Evolutionary conservation across 2,329 filamentous ascomycete species (phyloP).

Genomic region (Sarocladium oryzae): DNA sequence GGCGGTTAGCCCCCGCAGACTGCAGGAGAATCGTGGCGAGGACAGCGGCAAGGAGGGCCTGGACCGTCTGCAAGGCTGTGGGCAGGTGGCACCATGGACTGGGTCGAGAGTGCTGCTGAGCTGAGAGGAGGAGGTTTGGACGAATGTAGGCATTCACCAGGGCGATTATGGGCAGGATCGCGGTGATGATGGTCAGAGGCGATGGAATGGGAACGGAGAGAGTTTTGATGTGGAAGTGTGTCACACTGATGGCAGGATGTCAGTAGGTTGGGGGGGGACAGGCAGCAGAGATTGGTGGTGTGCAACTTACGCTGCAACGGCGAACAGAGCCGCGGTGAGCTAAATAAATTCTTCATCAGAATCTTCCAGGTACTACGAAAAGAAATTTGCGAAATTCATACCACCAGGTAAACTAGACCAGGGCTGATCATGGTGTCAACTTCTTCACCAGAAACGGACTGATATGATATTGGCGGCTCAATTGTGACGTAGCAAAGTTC

Average conservation of each 20-base stretch:
- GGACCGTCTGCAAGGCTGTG: conserved; percentile 32
- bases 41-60: conserved; percentile 34
- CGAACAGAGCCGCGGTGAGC: conserved; percentile 23
- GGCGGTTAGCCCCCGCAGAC: conserved; percentile 24
- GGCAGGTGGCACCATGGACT: conserved; percentile 19
- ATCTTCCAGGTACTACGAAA: too few species aligned
- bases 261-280: conserved; percentile 8
- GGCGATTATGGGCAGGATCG: conserved; percentile 34
- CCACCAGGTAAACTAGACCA: conserved; percentile 24
- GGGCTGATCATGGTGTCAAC: conserved; percentile 19
- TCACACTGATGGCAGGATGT: conserved; percentile 23
- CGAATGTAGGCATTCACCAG: conserved; percentile 30
- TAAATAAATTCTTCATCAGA: too few species aligned
- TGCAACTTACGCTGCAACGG: conserved; percentile 26
- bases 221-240: conserved; percentile 30
- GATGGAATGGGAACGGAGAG: conserved; percentile 35
- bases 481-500: too few species aligned
- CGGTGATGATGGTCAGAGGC: conserved; percentile 27
- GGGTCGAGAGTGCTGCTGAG: conserved; percentile 14
- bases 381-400: conserved; percentile 14
- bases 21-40: conserved; percentile 38
- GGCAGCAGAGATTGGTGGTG: too few species aligned
- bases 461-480: too few species aligned
- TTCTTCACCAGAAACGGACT: too few species aligned
- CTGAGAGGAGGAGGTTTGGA: conserved; percentile 23